Evolutionary conservation across 805 yeast species (phyloP).

Genomic region (Ogataea pini): DNA sequence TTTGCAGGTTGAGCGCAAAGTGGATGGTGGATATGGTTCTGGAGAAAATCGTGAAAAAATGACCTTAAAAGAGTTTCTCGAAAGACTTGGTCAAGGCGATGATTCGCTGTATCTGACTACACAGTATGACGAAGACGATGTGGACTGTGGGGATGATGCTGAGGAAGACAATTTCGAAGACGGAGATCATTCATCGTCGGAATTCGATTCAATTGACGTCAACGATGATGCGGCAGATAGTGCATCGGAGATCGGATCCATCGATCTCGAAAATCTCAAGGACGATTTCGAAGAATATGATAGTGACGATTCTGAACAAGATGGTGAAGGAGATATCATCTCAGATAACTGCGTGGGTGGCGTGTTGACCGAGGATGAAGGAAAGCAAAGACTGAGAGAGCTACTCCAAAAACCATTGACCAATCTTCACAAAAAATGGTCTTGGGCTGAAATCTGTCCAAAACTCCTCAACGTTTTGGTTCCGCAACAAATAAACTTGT

Average conservation of each 20-base stretch:
- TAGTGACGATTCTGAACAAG: constrained; percentile 29
- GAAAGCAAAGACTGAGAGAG: constrained; percentile 45
- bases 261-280: constrained; percentile 44
- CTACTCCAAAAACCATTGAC: constrained; percentile 66
- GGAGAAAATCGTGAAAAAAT: constrained; percentile 55
- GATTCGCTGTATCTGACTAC: constrained; percentile 63
- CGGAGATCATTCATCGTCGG: neutral
- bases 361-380: constrained; percentile 35
- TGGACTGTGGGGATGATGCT: constrained; percentile 28
- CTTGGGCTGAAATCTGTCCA: constrained; percentile 44
- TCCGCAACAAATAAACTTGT: constrained; percentile 73
- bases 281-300: constrained; percentile 51
- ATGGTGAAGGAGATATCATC: constrained; percentile 14
- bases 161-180: constrained; percentile 17
- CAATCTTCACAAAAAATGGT: constrained; percentile 32
- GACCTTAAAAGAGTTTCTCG: constrained; percentile 50
- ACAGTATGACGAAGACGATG: constrained; percentile 56
- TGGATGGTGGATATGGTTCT: constrained; percentile 66
- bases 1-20: constrained; percentile 60
- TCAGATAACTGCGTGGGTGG: constrained; percentile 22
- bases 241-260: constrained; percentile 36
- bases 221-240: neutral
- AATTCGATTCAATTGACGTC: neutral
- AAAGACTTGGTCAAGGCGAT: constrained; percentile 43
- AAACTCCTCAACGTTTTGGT: constrained; percentile 42